Percentiles rank a stretch among this genome's conserved stretches.
Conservation (phyloP, 257 asterid genomes). For the Paulownia fortunei region DNA sequence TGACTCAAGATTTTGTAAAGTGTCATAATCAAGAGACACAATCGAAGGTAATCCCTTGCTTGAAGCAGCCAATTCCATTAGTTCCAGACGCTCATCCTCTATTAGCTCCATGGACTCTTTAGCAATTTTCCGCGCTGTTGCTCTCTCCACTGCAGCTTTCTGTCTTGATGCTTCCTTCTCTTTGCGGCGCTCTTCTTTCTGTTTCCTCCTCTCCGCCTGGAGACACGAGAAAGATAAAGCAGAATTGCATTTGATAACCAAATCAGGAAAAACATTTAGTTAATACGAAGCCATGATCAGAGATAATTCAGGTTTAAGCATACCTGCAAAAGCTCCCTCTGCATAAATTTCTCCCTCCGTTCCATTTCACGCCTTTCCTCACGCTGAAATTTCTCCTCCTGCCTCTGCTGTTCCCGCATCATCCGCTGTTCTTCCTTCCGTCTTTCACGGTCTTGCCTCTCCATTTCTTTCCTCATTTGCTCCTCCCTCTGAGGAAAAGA, state of each 20-base stretch:
- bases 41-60: conserved; percentile 88
- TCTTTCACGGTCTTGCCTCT: conserved; percentile 90
- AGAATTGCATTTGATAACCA: neutral
- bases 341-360: conserved; percentile 91
- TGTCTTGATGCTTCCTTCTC: conserved; percentile 89
- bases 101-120: conserved; percentile 95
- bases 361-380: conserved; percentile 99
- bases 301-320: conserved; percentile 23
- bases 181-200: conserved; percentile 83
- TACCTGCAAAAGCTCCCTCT: conserved; percentile 82
- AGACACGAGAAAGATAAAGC: conserved; percentile 29
- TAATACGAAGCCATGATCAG: neutral
- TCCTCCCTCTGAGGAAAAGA: conserved; percentile 80
- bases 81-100: conserved; percentile 97
- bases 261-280: conserved; percentile 22
- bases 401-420: conserved; percentile 82
- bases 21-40: conserved; percentile 81
- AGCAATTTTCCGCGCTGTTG: conserved; percentile 89
- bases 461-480: conserved; percentile 92
- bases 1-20: conserved; percentile 84
- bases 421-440: conserved; percentile 83
- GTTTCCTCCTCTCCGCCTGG: conserved; percentile 93
- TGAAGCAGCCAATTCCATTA: conserved; percentile 96
- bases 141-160: conserved; percentile 92
- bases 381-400: conserved; percentile 92